Evolutionary conservation across 371 early-diverging fungal species (phyloP).

Genomic region (Blakeslea trispora): DNA sequence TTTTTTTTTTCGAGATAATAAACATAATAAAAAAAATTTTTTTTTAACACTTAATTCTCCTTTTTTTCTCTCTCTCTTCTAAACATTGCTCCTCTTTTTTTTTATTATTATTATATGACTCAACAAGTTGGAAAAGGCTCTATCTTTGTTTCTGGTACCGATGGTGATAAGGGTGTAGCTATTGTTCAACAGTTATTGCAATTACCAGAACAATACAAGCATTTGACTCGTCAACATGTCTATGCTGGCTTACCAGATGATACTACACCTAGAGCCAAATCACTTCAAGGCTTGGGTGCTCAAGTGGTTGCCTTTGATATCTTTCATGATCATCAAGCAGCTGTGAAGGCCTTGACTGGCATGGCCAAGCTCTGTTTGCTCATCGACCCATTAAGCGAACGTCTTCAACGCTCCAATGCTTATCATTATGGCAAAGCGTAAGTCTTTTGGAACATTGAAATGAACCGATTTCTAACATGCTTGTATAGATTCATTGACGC

Average conservation of each 20-base stretch:
- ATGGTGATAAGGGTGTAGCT: constrained; percentile 50
- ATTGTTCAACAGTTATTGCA: constrained; percentile 46
- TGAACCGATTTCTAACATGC: too few relatives aligned
- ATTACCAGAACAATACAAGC: constrained; percentile 38
- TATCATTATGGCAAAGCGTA: constrained; percentile 48
- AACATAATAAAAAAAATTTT: too few relatives aligned
- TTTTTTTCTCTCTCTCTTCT: not conserved
- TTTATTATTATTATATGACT: too few relatives aligned
- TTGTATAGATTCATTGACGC: constrained; percentile 50
- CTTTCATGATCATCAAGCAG: constrained; percentile 34
- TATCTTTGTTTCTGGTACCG: constrained; percentile 52
- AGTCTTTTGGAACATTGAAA: too few relatives aligned
- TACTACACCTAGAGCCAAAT: constrained; percentile 36
- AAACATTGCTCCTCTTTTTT: too few relatives aligned
- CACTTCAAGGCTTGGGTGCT: constrained; percentile 38
- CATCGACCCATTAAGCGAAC: constrained; percentile 49
- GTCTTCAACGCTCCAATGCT: constrained; percentile 45
- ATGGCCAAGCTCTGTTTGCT: constrained; percentile 45
- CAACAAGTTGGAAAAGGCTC: constrained; percentile 38
- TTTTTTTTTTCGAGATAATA: too few relatives aligned
- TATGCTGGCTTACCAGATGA: constrained; percentile 49
- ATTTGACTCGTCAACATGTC: constrained; percentile 36
- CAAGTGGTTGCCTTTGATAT: constrained; percentile 43
- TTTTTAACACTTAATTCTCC: not conserved
- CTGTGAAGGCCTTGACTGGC: constrained; percentile 41